Conservation (phyloP, 2,329 filamentous ascomycete species). For the Ilyonectria mors-panacis region DNA sequence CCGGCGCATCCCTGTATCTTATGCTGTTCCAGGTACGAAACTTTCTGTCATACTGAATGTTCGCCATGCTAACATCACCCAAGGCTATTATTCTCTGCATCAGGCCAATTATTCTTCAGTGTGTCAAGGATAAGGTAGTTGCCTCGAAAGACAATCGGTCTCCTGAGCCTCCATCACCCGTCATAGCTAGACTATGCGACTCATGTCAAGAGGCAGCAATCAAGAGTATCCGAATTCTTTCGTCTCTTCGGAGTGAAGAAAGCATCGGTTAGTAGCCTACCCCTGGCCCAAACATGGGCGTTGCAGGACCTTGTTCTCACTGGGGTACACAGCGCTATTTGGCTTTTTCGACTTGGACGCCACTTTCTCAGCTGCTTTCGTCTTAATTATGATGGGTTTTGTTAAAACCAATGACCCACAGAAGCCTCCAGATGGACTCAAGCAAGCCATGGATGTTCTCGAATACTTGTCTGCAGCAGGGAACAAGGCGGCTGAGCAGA, state of each 20-base stretch:
- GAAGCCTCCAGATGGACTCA: conserved; percentile 44
- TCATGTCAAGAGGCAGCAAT: conserved; percentile 47
- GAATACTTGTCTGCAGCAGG: conserved; percentile 44
- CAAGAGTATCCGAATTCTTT: conserved; percentile 46
- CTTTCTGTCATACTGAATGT: neutral
- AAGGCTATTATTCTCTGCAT: conserved; percentile 50
- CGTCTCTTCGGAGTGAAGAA: conserved; percentile 39
- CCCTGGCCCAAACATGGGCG: too few species aligned
- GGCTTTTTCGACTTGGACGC: conserved; percentile 50
- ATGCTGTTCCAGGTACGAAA: conserved; percentile 45
- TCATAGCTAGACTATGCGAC: conserved; percentile 40
- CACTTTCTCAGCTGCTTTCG: conserved; percentile 48
- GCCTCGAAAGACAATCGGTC: conserved; percentile 25
- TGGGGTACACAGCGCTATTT: conserved; percentile 37
- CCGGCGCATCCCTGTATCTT: conserved; percentile 47
- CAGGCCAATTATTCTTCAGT: conserved; percentile 46
- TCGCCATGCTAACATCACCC: neutral
- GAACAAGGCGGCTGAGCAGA: conserved; percentile 44
- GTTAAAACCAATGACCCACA: conserved; percentile 39
- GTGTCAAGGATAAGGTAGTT: conserved; percentile 49
- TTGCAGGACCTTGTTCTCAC: neutral
- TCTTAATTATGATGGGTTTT: conserved; percentile 49
- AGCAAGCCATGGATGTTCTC: conserved; percentile 42
- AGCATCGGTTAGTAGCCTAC: conserved; percentile 37
- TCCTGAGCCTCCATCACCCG: conserved; percentile 32